phyloP scores from a whole-genome alignment of 116 monocot genomes.

The Cymodocea nodosa region DNA sequence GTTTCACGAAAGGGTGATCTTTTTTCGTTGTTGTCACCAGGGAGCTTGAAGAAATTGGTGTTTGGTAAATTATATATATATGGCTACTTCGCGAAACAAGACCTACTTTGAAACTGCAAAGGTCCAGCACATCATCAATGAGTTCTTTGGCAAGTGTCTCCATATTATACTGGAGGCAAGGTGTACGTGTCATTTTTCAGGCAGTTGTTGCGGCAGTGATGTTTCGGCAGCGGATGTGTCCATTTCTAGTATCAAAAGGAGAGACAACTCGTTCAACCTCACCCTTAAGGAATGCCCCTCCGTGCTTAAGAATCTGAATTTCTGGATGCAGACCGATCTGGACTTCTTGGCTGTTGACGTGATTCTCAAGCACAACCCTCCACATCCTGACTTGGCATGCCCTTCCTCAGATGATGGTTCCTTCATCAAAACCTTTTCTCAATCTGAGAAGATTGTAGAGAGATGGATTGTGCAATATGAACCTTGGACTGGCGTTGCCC shows the following conservation, averaged over 20 bases:
- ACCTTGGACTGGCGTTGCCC: not conserved
- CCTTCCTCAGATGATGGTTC: too few relatives aligned
- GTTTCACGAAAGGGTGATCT: too few relatives aligned
- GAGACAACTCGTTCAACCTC: conserved; percentile 83
- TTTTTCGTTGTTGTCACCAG: too few relatives aligned
- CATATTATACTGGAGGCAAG: conserved; percentile 78
- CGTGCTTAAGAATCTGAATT: conserved; percentile 56
- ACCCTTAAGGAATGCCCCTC: conserved; percentile 62
- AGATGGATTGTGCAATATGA: conserved; percentile 82
- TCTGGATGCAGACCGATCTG: conserved; percentile 61
- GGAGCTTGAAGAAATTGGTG: too few relatives aligned
- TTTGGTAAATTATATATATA: not conserved
- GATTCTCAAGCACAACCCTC: conserved; percentile 10
- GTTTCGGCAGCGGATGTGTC: conserved; percentile 22
- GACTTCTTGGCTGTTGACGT: conserved; percentile 68
- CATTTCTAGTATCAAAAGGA: conserved; percentile 25
- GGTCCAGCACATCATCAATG: conserved; percentile 79
- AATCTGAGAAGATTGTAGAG: conserved; percentile 45
- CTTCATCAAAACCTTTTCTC: not conserved
- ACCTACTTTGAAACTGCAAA: conserved; percentile 25
- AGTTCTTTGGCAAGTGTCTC: conserved; percentile 75
- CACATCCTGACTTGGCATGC: too few relatives aligned
- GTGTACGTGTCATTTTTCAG: conserved; percentile 25
- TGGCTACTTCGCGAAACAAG: not conserved
- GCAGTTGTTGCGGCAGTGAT: too few relatives aligned